Evolutionary conservation across 2,329 filamentous ascomycete species (phyloP).

Genomic region (Nemania bipapillata): DNA sequence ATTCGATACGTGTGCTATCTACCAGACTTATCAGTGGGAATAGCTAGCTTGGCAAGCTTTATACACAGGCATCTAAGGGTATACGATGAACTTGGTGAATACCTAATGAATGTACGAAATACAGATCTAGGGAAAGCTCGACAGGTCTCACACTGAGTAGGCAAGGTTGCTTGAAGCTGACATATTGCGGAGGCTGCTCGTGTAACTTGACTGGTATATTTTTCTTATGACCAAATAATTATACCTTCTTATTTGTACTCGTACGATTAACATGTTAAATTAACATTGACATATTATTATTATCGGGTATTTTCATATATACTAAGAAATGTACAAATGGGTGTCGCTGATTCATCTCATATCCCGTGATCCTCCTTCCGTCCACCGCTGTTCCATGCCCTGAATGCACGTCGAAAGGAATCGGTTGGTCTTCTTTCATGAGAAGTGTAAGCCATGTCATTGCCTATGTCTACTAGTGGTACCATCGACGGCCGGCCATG

Average conservation of each 20-base stretch:
- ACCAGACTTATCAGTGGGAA: too few species aligned
- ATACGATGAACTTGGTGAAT: too few species aligned
- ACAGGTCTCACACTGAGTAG: too few species aligned
- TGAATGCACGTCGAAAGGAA: constrained; percentile 45
- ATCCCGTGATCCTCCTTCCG: not conserved
- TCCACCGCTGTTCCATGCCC: constrained; percentile 40
- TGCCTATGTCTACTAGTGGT: constrained; percentile 66
- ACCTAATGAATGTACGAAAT: too few species aligned
- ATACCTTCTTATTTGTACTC: not conserved
- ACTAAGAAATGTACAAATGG: constrained; percentile 1
- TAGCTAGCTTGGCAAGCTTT: too few species aligned
- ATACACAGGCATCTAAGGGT: too few species aligned
- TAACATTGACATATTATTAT: not conserved
- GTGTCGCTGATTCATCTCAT: not conserved
- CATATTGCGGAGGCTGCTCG: too few species aligned
- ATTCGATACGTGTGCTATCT: too few species aligned
- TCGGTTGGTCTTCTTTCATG: constrained; percentile 19
- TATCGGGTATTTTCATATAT: constrained; percentile 11
- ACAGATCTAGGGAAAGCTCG: too few species aligned
- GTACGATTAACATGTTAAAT: too few species aligned
- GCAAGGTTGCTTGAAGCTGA: too few species aligned
- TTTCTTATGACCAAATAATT: not conserved
- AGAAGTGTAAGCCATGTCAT: constrained; percentile 16
- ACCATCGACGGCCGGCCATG: constrained; percentile 78
- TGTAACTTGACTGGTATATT: not conserved